Percentiles rank a stretch among this genome's conserved stretches.
Evolutionary conservation across 176 grass and related monocot species (phyloP).

Genomic region (Dactylis glomerata): DNA sequence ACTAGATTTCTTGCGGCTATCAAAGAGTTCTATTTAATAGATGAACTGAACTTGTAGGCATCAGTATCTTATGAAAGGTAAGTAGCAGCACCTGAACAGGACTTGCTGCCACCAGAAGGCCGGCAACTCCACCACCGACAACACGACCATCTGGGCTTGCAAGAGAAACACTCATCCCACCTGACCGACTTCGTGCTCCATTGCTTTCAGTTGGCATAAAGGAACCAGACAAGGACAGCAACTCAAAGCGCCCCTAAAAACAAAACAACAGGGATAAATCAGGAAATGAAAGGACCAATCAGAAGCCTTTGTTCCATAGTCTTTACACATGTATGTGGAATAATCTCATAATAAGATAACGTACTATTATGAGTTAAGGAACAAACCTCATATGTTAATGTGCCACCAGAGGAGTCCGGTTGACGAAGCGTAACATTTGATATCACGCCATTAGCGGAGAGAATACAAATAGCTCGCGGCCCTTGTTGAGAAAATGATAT

Average conservation of each 20-base stretch:
- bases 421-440: slow-evolving; percentile 89
- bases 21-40: not conserved
- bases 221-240: slow-evolving; percentile 89
- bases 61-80: not conserved
- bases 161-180: slow-evolving; percentile 93
- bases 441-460: slow-evolving; percentile 88
- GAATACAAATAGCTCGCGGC: slow-evolving; percentile 74
- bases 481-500: slow-evolving; percentile 95
- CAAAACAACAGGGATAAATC: slow-evolving; percentile 1
- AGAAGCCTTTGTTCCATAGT: not conserved
- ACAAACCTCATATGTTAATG: slow-evolving; percentile 90
- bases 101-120: slow-evolving; percentile 79
- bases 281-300: not conserved
- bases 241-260: slow-evolving; percentile 81
- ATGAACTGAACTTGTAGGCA: not conserved
- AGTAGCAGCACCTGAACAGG: slow-evolving; percentile 66
- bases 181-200: slow-evolving; percentile 69
- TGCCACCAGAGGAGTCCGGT: slow-evolving; percentile 91
- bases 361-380: not conserved
- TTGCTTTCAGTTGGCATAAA: slow-evolving; percentile 87
- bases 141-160: slow-evolving; percentile 83
- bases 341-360: not conserved
- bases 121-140: slow-evolving; percentile 78
- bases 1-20: not conserved
- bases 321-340: not conserved